phyloP scores from a whole-genome alignment of 768 basidiomycete genomes.

The Mycena sanguinolenta region DNA sequence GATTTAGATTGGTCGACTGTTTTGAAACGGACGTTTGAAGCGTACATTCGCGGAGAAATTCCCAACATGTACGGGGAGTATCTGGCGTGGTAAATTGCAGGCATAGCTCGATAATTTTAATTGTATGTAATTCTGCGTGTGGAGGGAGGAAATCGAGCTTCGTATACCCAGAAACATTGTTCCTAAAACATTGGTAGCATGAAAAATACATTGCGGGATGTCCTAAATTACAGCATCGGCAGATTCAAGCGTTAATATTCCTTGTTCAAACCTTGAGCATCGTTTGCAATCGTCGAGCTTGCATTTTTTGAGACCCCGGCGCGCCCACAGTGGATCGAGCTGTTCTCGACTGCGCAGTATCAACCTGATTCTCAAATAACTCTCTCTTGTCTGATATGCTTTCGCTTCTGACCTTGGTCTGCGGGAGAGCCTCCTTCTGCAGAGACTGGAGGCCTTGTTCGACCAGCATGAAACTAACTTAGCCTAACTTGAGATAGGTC shows the following conservation, averaged over 20 bases:
- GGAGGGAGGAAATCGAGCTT: neutral
- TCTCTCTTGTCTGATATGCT: neutral
- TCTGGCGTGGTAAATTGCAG: constrained; percentile 59
- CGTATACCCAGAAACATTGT: constrained; percentile 47
- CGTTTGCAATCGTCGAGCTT: constrained; percentile 74
- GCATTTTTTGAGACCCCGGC: constrained; percentile 71
- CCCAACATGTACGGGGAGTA: constrained; percentile 97
- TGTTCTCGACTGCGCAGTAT: constrained; percentile 64
- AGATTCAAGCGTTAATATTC: too few relatives aligned
- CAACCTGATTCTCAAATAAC: constrained; percentile 58
- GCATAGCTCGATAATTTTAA: neutral
- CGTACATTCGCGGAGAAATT: constrained; percentile 88
- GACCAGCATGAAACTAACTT: too few relatives aligned
- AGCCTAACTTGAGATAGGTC: too few relatives aligned
- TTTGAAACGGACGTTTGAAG: constrained; percentile 95
- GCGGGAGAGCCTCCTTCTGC: constrained; percentile 70
- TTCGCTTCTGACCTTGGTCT: constrained; percentile 71
- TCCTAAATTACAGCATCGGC: too few relatives aligned
- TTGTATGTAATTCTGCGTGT: neutral
- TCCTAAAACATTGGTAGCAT: too few relatives aligned
- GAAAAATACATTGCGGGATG: too few relatives aligned
- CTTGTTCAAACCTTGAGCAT: too few relatives aligned
- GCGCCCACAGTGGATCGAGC: constrained; percentile 61
- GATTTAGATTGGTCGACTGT: constrained; percentile 95
- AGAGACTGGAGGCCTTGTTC: constrained; percentile 76